Evolutionary conservation across 1,284 basidiomycete genomes (phyloP), one percentile per base, ranked within the genome.

Genomic region (Ustilago tritici): DNA sequence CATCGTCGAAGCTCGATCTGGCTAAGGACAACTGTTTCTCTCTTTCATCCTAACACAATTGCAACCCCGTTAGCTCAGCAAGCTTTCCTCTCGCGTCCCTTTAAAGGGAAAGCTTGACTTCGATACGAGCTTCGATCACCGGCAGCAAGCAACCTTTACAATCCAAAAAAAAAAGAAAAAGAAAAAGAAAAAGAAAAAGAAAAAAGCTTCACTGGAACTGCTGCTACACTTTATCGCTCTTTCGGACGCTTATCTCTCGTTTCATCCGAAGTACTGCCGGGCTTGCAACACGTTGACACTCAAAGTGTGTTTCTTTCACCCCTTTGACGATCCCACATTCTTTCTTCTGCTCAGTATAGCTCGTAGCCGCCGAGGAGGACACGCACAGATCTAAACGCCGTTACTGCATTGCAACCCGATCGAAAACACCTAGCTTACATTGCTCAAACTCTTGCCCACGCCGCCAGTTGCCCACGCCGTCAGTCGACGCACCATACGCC

Each of bases 61-160:
- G 7, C 43, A 19, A 46, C 43, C 11, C 19, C n/a, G 3, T 19
- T 46, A 28, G 19, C 43, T 11, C 43, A 17, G 43, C 7, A 17
- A 46, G n/a, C n/a, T 19, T 46, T 46, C n/a, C n/a, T 19, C 43
- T 46, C 43, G n/a, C n/a, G n/a, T 19, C 7, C 34, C 56, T 56
- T 35, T 28, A 28, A 28, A 28, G 23, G 23, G 23, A 28, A 41
- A 57, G 40, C 56, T 34, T 38, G 15, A 28, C 56, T 56, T 52
- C 19, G 32, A 38, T 4, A 12, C 41, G 59, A 52, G 32, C 55
- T 41, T 67, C 59, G 65, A 67, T 57, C 56, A 40, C 56, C 55
- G 41, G 49, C 41, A 28, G 55, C 43, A 32, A 54, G n/a, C 31
- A 11, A 38, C n/a, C 43, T 46, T 19, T 8, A 19, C 43, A 46